These are phyloP conservation scores for Solidago caesia DNA, from an alignment of 129 eudicot species.

Conservation along the genomic window DNA sequence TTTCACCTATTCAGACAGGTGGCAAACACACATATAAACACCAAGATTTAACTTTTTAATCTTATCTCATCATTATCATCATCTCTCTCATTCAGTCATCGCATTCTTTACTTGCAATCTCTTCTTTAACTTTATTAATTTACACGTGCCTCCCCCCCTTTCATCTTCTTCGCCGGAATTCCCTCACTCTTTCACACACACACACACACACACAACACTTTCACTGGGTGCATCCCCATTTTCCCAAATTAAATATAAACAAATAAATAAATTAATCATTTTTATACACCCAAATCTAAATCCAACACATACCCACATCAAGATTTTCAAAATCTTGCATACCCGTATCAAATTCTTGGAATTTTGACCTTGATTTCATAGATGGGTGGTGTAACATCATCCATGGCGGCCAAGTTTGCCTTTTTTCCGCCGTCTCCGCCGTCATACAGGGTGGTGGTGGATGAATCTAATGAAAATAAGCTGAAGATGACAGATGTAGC, in stretches of 20 bases:
- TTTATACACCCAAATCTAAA: conserved; percentile 10
- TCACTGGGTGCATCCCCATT: conserved; percentile 7
- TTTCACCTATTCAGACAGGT: conserved; percentile 21
- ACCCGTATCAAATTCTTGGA: neutral
- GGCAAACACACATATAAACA: neutral
- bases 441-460: conserved; percentile 63
- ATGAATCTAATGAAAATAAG: conserved; percentile 38
- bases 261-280: conserved; percentile 4
- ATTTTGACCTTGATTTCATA: neutral
- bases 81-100: neutral
- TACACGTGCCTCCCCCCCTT: conserved; percentile 58
- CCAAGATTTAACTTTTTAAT: conserved; percentile 5
- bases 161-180: conserved; percentile 66
- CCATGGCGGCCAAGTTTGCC: conserved; percentile 91
- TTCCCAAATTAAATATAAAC: neutral
- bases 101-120: conserved; percentile 4
- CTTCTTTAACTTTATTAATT: neutral
- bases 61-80: conserved; percentile 19
- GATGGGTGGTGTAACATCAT: conserved; percentile 89
- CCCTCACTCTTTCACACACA: conserved; percentile 49
- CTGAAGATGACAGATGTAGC: conserved; percentile 68
- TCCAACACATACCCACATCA: conserved; percentile 20
- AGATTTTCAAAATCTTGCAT: neutral
- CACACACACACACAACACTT: conserved; percentile 16
- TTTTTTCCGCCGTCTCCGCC: conserved; percentile 93